Percentiles rank a stretch among this genome's conserved stretches.
Evolutionary conservation across 192 early-diverging fungal genomes (phyloP).

Genomic region (Martensiomyces pterosporus): DNA sequence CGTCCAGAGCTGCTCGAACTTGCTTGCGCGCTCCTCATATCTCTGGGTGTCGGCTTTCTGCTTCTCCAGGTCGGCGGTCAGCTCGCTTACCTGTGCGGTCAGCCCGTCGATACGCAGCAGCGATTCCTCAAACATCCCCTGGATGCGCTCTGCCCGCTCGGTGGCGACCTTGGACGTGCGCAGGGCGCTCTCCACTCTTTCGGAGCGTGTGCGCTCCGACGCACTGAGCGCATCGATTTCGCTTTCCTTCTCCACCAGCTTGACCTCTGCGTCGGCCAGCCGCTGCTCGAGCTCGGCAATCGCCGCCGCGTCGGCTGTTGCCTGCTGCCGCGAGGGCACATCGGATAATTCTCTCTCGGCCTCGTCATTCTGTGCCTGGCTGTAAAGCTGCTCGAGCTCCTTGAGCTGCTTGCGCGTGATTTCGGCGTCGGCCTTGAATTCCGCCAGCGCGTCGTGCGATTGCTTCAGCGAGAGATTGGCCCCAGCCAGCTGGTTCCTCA

Average conservation of each 20-base stretch:
- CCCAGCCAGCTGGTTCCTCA: slow-evolving; percentile 40
- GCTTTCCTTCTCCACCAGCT: slow-evolving; percentile 18
- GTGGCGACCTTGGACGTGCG: slow-evolving; percentile 26
- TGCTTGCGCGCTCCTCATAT: slow-evolving; percentile 12
- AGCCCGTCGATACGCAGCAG: slow-evolving; percentile 18
- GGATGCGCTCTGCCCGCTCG: slow-evolving; percentile 41
- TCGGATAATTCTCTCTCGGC: not conserved
- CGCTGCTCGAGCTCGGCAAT: slow-evolving; percentile 11
- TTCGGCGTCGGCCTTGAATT: slow-evolving; percentile 32
- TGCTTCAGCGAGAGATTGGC: slow-evolving; percentile 44
- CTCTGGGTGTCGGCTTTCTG: slow-evolving; percentile 26
- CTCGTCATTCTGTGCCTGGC: slow-evolving; percentile 19
- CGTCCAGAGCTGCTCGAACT: slow-evolving; percentile 44
- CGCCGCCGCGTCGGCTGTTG: not conserved
- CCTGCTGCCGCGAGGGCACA: slow-evolving; percentile 1
- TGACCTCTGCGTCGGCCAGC: slow-evolving; percentile 9
- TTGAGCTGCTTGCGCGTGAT: slow-evolving; percentile 28
- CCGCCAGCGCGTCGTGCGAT: slow-evolving; percentile 36
- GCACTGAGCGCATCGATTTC: slow-evolving; percentile 10
- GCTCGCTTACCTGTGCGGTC: slow-evolving; percentile 8
- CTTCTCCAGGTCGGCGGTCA: slow-evolving; percentile 13
- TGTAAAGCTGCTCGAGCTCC: slow-evolving; percentile 34
- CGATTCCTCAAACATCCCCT: slow-evolving; percentile 35
- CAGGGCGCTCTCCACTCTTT: slow-evolving; percentile 28
- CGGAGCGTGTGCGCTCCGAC: slow-evolving; percentile 15